phyloP scores from a whole-genome alignment of 2,329 filamentous ascomycete genomes.

The Thielaviopsis euricoi region DNA sequence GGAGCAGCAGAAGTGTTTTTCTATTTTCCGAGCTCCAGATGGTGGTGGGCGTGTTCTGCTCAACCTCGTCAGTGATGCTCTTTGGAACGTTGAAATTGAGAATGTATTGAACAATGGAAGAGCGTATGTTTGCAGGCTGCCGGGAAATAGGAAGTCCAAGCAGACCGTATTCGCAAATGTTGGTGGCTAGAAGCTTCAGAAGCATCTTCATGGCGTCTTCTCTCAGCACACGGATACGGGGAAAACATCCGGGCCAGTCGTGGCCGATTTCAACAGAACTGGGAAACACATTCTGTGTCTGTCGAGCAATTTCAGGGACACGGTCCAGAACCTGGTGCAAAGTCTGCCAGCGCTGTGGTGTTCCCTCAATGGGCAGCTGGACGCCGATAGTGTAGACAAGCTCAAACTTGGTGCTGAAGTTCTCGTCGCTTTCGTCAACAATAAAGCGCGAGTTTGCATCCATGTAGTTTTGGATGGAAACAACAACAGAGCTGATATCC shows the following conservation, averaged over 20 bases:
- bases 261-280: constrained; percentile 26
- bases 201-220: constrained; percentile 14
- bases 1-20: constrained; percentile 28
- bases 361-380: constrained; percentile 32
- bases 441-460: constrained; percentile 32
- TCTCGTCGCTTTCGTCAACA: constrained; percentile 50
- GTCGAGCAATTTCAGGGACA: constrained; percentile 18
- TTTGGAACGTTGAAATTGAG: constrained; percentile 18
- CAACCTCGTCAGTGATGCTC: constrained; percentile 20
- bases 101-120: constrained; percentile 28
- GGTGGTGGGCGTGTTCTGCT: constrained; percentile 15
- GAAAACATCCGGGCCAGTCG: constrained; percentile 23
- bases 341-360: constrained; percentile 37
- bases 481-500: constrained; percentile 18
- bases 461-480: constrained; percentile 29
- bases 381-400: constrained; percentile 45
- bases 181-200: constrained; percentile 17
- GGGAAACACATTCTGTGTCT: constrained; percentile 19
- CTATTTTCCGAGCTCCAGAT: constrained; percentile 23
- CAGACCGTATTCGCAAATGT: constrained; percentile 28
- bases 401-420: constrained; percentile 43
- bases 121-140: constrained; percentile 18
- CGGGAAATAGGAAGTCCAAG: constrained; percentile 25
- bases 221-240: constrained; percentile 31
- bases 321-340: constrained; percentile 36